Evolutionary conservation across 169 alveolate species (phyloP).

Genomic region (Plasmodium gallinaceum): DNA sequence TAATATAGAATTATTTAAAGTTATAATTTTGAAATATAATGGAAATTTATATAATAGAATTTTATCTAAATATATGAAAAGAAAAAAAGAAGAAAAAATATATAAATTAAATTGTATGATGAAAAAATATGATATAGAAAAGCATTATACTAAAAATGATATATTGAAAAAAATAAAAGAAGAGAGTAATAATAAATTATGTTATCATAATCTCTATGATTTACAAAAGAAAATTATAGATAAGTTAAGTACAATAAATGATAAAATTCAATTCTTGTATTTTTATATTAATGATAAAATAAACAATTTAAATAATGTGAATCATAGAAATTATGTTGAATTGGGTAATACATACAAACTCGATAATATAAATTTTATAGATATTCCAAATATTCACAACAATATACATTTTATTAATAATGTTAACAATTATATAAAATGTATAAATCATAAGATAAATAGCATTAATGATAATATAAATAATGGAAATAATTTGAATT

Average conservation of each 20-base stretch:
- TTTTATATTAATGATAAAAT: constrained; percentile 33
- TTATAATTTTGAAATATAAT: constrained; percentile 46
- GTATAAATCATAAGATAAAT: constrained; percentile 14
- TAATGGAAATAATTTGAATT: constrained; percentile 24
- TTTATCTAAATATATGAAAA: constrained; percentile 37
- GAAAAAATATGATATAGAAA: constrained; percentile 25
- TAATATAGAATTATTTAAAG: constrained; percentile 57
- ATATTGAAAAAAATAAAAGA: constrained; percentile 36
- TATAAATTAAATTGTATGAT: constrained; percentile 64
- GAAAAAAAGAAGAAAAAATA: constrained; percentile 30
- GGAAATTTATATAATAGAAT: constrained; percentile 52
- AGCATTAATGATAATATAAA: constrained; percentile 12
- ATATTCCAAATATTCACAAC: background rate
- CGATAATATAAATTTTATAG: background rate
- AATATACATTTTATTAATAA: background rate
- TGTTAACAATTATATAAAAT: constrained; percentile 21
- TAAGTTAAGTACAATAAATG: constrained; percentile 16
- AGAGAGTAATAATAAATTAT: constrained; percentile 29
- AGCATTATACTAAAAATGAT: constrained; percentile 27
- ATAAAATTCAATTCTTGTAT: constrained; percentile 5
- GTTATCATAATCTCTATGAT: background rate
- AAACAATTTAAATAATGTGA: constrained; percentile 35
- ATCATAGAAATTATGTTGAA: background rate
- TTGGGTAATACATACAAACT: background rate
- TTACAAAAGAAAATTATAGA: constrained; percentile 6